Evolutionary conservation across 83 land plant species (phyloP).

Genomic region (Picea abies): DNA sequence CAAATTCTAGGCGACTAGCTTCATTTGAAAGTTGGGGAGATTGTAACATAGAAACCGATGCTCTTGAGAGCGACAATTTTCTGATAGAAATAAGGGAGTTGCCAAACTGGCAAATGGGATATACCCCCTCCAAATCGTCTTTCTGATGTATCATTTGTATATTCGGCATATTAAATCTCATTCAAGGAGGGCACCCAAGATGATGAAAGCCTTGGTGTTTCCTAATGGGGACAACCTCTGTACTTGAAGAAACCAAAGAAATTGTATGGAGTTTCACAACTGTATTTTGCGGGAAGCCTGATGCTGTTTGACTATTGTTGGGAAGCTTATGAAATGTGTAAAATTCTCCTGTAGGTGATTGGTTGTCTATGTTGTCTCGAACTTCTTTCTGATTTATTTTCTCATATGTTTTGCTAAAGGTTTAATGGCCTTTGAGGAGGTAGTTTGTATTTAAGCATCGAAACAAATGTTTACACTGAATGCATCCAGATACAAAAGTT

Average conservation of each 20-base stretch:
- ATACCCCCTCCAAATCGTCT: not conserved
- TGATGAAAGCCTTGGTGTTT: conserved; percentile 5
- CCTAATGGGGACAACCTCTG: not conserved
- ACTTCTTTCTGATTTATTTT: not conserved
- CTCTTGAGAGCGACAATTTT: not conserved
- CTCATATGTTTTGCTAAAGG: not conserved
- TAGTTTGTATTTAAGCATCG: not conserved
- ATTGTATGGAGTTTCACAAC: not conserved
- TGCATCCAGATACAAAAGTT: not conserved
- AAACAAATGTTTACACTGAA: conserved; percentile 3
- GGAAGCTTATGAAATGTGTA: not conserved
- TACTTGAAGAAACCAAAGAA: not conserved
- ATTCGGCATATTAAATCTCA: not conserved
- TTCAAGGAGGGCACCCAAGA: not conserved
- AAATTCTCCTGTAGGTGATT: not conserved
- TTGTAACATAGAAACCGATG: conserved; percentile 13
- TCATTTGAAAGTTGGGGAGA: not conserved
- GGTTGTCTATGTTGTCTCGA: not conserved
- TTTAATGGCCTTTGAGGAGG: not conserved
- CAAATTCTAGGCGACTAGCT: not conserved
- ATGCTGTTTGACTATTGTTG: not conserved
- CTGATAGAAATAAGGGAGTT: conserved; percentile 5
- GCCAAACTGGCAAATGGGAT: conserved; percentile 1
- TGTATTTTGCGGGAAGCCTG: not conserved
- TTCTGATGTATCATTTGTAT: not conserved